These are phyloP conservation scores for Trichoderma atroviride DNA, from an alignment of 2,329 filamentous ascomycete genomes.

Conservation along the genomic window DNA sequence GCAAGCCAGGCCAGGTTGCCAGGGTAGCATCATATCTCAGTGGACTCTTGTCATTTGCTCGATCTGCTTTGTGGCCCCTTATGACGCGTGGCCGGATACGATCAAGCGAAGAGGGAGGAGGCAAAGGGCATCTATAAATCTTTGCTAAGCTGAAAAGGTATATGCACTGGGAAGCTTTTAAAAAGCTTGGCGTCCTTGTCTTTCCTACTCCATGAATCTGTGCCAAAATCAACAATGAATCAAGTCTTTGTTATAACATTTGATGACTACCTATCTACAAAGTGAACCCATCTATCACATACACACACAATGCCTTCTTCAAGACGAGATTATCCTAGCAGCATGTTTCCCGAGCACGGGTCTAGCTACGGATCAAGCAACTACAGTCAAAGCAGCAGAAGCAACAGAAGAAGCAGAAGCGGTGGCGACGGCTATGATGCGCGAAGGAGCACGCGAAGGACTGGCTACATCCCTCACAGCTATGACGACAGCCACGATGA, in stretches of 20 bases:
- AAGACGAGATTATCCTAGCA: background rate
- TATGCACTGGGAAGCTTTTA: background rate
- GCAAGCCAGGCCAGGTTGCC: background rate
- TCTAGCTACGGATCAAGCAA: background rate
- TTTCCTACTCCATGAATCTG: background rate
- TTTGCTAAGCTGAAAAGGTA: background rate
- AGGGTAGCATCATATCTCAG: background rate
- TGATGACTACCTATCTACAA: background rate
- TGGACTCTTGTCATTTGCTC: background rate
- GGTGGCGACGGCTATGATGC: background rate
- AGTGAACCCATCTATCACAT: background rate
- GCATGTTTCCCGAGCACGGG: background rate
- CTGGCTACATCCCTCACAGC: no score
- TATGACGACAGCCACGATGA: background rate
- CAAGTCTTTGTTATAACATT: background rate
- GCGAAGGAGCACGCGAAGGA: background rate
- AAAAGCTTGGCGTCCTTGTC: background rate
- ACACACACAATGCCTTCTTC: conserved; percentile 1
- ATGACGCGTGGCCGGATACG: conserved; percentile 1
- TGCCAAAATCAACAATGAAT: background rate
- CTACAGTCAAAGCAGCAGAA: background rate
- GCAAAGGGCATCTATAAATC: background rate
- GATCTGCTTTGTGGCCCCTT: background rate
- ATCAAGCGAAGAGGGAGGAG: background rate
- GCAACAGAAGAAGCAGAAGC: background rate